These are phyloP conservation scores for Triangularia setosa DNA, from an alignment of 2,329 filamentous ascomycete species.

Conservation along the genomic window DNA sequence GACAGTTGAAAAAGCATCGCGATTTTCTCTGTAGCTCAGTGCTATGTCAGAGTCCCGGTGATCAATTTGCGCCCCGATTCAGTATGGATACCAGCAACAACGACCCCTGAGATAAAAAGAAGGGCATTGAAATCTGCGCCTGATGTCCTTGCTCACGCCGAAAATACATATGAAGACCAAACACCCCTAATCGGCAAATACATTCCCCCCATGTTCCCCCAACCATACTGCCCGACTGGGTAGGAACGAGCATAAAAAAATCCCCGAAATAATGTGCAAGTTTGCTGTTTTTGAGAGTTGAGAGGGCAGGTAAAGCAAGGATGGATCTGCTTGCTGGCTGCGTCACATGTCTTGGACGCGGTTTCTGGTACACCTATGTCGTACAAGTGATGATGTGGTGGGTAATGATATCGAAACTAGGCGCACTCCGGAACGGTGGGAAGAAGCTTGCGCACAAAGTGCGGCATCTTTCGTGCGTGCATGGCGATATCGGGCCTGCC, in stretches of 20 bases:
- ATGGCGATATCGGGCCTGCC: conserved; percentile 37
- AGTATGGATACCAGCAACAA: conserved; percentile 9
- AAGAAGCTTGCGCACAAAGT: conserved; percentile 36
- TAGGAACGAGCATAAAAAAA: conserved; percentile 13
- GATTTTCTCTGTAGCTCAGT: conserved; percentile 4
- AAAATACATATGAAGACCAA: conserved; percentile 8
- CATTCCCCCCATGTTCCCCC: conserved; percentile 9
- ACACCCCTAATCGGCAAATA: conserved; percentile 20
- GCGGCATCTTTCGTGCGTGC: conserved; percentile 36
- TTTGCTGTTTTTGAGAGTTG: conserved; percentile 19
- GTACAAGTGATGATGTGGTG: conserved; percentile 7
- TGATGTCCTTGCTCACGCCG: conserved; percentile 16
- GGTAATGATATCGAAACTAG: conserved; percentile 23
- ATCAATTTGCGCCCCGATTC: conserved; percentile 12
- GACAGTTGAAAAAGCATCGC: conserved; percentile 7
- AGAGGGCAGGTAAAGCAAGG: conserved; percentile 20
- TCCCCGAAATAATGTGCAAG: conserved; percentile 20
- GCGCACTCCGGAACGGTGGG: conserved; percentile 35
- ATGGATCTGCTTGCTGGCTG: conserved; percentile 15
- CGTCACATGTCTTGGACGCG: conserved; percentile 11
- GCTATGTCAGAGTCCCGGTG: conserved; percentile 1
- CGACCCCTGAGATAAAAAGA: conserved; percentile 8
- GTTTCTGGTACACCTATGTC: conserved; percentile 15
- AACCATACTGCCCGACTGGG: conserved; percentile 8
- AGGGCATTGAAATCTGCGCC: conserved; percentile 9